These are phyloP conservation scores for Adiantum capillusveneris DNA, from an alignment of 75 land plant genomes.

Conservation along the genomic window DNA sequence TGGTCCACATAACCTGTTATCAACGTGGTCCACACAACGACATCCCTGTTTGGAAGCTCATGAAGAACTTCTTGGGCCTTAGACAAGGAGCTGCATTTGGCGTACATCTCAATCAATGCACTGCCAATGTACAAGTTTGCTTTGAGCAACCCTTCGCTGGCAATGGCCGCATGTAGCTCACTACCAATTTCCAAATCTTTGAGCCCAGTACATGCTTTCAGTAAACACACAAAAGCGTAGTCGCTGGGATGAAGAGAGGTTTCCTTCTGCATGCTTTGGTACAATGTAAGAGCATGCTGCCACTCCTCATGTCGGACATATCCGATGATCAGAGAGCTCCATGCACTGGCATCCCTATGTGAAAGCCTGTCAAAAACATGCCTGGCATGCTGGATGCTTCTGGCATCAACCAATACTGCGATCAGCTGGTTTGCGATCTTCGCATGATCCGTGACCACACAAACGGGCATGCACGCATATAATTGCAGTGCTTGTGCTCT, in stretches of 20 bases:
- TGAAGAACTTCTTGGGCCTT: slow-evolving; percentile 29
- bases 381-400: too few species aligned
- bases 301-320: too few species aligned
- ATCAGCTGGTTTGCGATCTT: too few species aligned
- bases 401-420: too few species aligned
- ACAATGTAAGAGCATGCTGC: too few species aligned
- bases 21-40: slow-evolving; percentile 44
- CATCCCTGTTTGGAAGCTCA: slow-evolving; percentile 21
- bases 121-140: slow-evolving; percentile 15
- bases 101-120: slow-evolving; percentile 38
- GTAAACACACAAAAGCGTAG: not conserved
- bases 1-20: slow-evolving; percentile 25
- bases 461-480: too few species aligned
- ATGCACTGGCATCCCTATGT: too few species aligned
- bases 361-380: too few species aligned
- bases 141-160: slow-evolving; percentile 1
- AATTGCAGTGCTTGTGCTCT: too few species aligned
- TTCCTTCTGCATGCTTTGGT: too few species aligned
- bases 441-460: too few species aligned
- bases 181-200: slow-evolving; percentile 6
- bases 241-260: not conserved
- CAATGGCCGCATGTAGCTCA: not conserved
- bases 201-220: slow-evolving; percentile 7
- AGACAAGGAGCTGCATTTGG: slow-evolving; percentile 25
- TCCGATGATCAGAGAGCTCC: too few species aligned